phyloP scores from a whole-genome alignment of 306 rosid species.

The Quercus ilex region DNA sequence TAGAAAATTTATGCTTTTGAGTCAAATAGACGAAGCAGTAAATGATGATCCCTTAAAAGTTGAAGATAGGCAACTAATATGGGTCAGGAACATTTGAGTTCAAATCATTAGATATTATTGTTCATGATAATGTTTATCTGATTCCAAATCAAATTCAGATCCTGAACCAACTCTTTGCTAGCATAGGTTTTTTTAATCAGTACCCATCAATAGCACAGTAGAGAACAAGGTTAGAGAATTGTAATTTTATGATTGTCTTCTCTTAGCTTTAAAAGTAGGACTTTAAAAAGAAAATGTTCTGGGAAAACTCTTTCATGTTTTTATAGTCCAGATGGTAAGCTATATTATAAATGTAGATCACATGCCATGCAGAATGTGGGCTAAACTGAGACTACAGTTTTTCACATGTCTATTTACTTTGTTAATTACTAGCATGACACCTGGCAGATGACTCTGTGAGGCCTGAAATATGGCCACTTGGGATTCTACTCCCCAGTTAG shows the following conservation, averaged over 20 bases:
- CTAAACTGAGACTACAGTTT: not conserved
- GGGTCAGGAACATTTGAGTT: not conserved
- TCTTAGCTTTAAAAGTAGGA: not conserved
- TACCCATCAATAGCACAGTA: not conserved
- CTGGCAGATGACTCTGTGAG: not conserved
- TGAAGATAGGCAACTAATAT: not conserved
- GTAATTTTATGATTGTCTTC: not conserved
- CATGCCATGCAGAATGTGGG: not conserved
- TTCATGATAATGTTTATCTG: not conserved
- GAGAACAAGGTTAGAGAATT: not conserved
- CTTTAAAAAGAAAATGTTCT: not conserved
- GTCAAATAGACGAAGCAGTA: not conserved
- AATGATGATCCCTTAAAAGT: not conserved
- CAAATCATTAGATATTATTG: not conserved
- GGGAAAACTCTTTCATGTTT: not conserved
- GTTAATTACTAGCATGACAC: not conserved
- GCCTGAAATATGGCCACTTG: not conserved
- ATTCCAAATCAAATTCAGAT: not conserved
- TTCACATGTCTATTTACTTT: not conserved
- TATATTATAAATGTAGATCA: not conserved
- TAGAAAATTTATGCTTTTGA: too few relatives aligned
- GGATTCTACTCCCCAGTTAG: not conserved
- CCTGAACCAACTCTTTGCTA: not conserved
- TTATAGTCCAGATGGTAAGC: not conserved
- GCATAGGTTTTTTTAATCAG: too few relatives aligned